phyloP scores from a whole-genome alignment of 441 rosid genomes.

The Adansonia gregorii region DNA sequence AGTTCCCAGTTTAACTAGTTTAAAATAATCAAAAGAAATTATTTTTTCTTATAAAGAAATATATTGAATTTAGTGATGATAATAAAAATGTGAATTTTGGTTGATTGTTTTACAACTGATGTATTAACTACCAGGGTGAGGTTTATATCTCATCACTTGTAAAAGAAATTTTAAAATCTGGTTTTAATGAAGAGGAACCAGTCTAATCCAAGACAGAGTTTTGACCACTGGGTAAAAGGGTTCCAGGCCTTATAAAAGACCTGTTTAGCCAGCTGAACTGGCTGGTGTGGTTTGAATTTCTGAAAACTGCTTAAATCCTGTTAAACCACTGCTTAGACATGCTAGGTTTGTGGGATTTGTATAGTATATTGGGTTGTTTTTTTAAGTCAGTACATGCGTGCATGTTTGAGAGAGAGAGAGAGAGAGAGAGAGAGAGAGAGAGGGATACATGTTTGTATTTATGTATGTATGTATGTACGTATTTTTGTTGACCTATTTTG shows the following conservation, averaged over 20 bases:
- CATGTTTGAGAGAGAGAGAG: not conserved
- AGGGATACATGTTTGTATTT: not conserved
- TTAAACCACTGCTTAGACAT: not conserved
- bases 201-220: not conserved
- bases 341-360: not conserved
- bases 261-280: not conserved
- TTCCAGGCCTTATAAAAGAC: not conserved
- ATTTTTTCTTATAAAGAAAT: not conserved
- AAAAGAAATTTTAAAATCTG: not conserved
- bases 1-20: constrained; percentile 6
- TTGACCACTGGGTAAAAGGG: not conserved
- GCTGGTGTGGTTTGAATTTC: not conserved
- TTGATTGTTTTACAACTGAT: constrained; percentile 2
- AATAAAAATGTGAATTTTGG: not conserved
- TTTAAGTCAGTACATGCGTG: not conserved
- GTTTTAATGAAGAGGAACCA: not conserved
- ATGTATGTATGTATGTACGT: not conserved
- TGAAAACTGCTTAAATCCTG: not conserved
- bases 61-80: not conserved
- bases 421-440: not conserved
- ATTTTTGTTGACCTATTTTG: not conserved
- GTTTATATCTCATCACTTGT: not conserved
- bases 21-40: not conserved
- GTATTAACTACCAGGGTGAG: not conserved
- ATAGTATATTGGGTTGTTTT: not conserved